These are phyloP conservation scores for Cenchrus fungigraminus DNA, from an alignment of 176 grass and related monocot genomes.

Conservation along the genomic window DNA sequence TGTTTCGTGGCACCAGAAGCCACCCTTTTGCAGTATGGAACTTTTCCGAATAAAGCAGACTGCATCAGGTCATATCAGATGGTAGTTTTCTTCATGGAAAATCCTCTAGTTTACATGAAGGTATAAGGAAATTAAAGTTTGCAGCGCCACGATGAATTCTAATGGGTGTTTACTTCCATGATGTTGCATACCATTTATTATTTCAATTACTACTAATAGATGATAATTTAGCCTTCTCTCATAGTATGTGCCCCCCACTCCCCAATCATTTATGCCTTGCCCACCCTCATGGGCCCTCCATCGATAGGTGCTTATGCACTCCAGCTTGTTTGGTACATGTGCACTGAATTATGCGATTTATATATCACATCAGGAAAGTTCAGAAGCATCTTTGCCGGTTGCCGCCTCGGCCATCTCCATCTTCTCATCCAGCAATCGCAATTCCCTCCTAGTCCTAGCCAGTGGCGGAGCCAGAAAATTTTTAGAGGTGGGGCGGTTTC, in stretches of 20 bases:
- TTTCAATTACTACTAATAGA: background rate
- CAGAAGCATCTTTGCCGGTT: conserved; percentile 24
- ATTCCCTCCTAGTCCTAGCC: background rate
- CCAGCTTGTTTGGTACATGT: conserved; percentile 24
- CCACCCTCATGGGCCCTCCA: background rate
- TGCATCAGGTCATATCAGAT: background rate
- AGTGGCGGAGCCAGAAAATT: too few relatives aligned
- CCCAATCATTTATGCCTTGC: conserved; percentile 7
- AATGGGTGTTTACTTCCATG: background rate
- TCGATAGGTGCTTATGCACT: background rate
- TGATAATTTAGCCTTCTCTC: background rate
- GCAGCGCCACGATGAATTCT: background rate
- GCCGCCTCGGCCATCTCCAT: conserved; percentile 2
- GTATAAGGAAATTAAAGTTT: background rate
- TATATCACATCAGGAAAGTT: background rate
- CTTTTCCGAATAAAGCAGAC: background rate
- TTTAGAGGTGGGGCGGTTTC: too few relatives aligned
- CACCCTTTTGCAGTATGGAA: conserved; percentile 6
- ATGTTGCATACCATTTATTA: background rate
- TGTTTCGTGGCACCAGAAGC: background rate
- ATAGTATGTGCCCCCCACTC: background rate
- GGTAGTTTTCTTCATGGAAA: background rate
- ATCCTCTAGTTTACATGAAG: background rate
- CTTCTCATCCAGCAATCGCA: conserved; percentile 14
- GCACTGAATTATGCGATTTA: conserved; percentile 6